Evolutionary conservation across 1,284 basidiomycete species (phyloP).

Genomic region (Phellopilus nigrolimitatus): DNA sequence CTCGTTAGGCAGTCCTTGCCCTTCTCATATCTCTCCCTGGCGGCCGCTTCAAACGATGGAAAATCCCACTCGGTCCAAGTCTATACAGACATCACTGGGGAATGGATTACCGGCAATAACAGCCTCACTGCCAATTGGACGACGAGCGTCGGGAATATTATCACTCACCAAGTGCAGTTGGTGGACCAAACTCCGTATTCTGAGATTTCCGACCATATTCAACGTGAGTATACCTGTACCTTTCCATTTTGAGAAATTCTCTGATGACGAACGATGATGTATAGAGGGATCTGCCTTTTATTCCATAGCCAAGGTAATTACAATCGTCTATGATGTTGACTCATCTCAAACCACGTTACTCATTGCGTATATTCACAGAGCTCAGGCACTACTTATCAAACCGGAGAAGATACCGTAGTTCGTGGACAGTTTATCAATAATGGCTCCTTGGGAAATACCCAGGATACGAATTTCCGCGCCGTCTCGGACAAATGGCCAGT

Average conservation of each 20-base stretch:
- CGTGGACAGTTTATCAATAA: constrained; percentile 55
- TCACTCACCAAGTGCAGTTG: constrained; percentile 58
- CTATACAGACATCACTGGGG: constrained; percentile 50
- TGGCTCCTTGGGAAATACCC: constrained; percentile 47
- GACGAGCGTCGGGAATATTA: constrained; percentile 26
- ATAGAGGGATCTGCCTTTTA: constrained; percentile 65
- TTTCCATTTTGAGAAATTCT: too few relatives aligned
- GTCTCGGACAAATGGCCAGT: constrained; percentile 61
- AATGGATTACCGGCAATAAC: constrained; percentile 52
- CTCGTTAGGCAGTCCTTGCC: constrained; percentile 46
- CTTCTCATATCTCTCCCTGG: constrained; percentile 56
- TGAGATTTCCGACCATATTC: constrained; percentile 54
- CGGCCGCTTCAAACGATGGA: constrained; percentile 52
- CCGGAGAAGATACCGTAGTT: constrained; percentile 49
- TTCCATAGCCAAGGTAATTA: constrained; percentile 48
- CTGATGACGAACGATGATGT: neutral
- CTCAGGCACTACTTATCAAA: constrained; percentile 51
- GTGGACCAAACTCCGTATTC: constrained; percentile 40
- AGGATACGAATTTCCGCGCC: constrained; percentile 56
- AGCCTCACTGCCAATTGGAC: constrained; percentile 26
- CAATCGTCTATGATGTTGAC: constrained; percentile 16
- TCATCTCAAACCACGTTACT: neutral
- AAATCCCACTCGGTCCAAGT: constrained; percentile 50
- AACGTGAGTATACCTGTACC: constrained; percentile 40
- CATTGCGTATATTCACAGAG: constrained; percentile 31